Base-by-base conservation (phyloP, 495 filamentous ascomycete genomes). In the Lasiosphaeria hispida region DNA sequence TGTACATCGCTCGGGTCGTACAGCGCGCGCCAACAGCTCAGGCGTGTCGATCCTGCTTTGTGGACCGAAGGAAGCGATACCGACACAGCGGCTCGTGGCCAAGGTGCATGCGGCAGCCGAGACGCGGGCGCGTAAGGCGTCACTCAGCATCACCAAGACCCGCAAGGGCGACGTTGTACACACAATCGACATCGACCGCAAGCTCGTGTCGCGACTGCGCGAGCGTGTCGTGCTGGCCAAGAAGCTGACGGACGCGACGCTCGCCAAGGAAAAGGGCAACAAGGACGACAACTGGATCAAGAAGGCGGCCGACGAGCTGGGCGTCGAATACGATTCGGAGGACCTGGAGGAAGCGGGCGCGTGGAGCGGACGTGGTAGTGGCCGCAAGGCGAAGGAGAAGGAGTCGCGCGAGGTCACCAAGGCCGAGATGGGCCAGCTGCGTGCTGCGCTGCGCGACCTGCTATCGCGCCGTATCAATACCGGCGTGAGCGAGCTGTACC, bases 1-100 rank as follows among this genome's bases (percentile, higher is more conserved):
- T 66, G 91, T 98, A 19, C 94, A 98, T 67, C 86, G 94, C 55
- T 97, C 95, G 4, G 94, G 94, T 19, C 90, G 94, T 64, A 97
- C 94, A 2, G 94, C 95, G 3, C 89, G 94, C 65, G 93, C 89
- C 7, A 80, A 85, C 19, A 82, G 81, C 11, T 79, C 80, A 0
- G 94, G 94, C 53, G 82, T 88, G 18, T 92, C 88, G 70, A 82
- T 98, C 53, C 72, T 98, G 7, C 83, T 98, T 38, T 97, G 93
- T 68, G 83, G 90, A 0, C 94, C 94, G 0, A 92, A 97, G 56
- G 94, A 98, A 74, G 90, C 92, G 14, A 79, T 84, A 6, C 89
- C 89, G 1, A 90, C 92, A 15, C 78, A 90, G 38, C 82, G 94
- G 30, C 84, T 98, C 3, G 84, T 94, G 11, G 86, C 86, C 9